These are phyloP conservation scores for Massariosphaeria phaeospora DNA, from an alignment of 495 filamentous ascomycete species.

Conservation along the genomic window DNA sequence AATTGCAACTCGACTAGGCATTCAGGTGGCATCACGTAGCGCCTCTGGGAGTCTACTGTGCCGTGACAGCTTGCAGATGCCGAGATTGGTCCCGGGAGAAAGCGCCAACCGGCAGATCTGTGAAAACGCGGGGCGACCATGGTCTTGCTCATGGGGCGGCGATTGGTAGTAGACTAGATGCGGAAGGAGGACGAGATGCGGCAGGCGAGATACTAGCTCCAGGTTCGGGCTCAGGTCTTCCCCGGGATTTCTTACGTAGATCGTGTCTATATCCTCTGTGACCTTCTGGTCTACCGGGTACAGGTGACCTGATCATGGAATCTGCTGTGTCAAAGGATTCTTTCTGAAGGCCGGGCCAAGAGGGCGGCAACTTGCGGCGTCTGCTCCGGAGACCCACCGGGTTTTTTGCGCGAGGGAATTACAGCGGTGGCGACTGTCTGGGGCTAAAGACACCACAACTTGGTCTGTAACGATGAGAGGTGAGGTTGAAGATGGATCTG, in stretches of 20 bases:
- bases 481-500: neutral
- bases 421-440: constrained; percentile 14
- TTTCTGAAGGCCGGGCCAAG: neutral
- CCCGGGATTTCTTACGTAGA: neutral
- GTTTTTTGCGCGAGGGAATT: neutral
- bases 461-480: neutral
- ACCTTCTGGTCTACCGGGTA: neutral
- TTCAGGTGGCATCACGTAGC: neutral
- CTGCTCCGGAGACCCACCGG: neutral
- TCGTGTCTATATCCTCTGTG: neutral
- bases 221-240: neutral
- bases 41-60: neutral
- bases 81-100: constrained; percentile 4
- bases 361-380: neutral
- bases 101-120: neutral
- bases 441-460: neutral
- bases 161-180: constrained; percentile 1
- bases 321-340: neutral
- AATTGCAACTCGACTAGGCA: constrained; percentile 17
- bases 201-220: neutral
- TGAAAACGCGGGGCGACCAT: constrained; percentile 1
- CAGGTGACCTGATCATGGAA: neutral
- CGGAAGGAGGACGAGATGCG: constrained; percentile 4
- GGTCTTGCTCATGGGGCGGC: constrained; percentile 1
- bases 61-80: neutral